Base-by-base conservation (phyloP, 352 stramenopile species). In the Achlya hypogyna region DNA sequence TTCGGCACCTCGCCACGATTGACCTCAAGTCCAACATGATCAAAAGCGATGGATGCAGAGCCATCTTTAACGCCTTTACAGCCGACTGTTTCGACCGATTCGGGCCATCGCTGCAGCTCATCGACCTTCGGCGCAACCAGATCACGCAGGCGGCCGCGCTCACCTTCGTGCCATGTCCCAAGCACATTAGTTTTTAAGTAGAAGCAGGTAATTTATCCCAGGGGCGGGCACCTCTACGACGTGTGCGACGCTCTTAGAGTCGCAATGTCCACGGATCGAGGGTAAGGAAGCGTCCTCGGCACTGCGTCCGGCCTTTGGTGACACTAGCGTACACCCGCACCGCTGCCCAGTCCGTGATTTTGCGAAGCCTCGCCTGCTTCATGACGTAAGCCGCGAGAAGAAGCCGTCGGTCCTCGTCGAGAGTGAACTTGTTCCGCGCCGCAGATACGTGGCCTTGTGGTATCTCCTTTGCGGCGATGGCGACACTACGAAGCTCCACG, bases 61-160 rank as follows among this genome's bases (percentile, higher is more conserved):
- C 79, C 47, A 78, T 91, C 18, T 91, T 80, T 76, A 88, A 87
- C 51, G 80, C 84, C 25, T 88, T 88, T 67, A 86, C 77, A 12
- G 69, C 77, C 9, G 70, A 83, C 5, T 79, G 75, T 29, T 75
- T 85, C 43, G 59, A 66, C 28, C 72, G 73, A 14, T 84, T 77
- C 49, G 86, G 78, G 35, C 82, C 78, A 0, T 87, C 85, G 47
- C 72, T 91, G 1, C 70, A 91, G 32, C 72, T 78, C 5, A 70
- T 89, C 23, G 78, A 91, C 54, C 75, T 89, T 72, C 73, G 80
- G 0, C 82, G 80, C 4, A 91, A 89, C 31, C 51, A 47, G 27
- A 59, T 67, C 45, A 67, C 56, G 31, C 42, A 67, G 35, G 32
- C 28, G 16, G 58, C 60, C 12, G 60, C 60, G 20, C 34, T 58